Evolutionary conservation across 2,329 filamentous ascomycete genomes (phyloP).

Genomic region (Talaromyces funiculosus): DNA sequence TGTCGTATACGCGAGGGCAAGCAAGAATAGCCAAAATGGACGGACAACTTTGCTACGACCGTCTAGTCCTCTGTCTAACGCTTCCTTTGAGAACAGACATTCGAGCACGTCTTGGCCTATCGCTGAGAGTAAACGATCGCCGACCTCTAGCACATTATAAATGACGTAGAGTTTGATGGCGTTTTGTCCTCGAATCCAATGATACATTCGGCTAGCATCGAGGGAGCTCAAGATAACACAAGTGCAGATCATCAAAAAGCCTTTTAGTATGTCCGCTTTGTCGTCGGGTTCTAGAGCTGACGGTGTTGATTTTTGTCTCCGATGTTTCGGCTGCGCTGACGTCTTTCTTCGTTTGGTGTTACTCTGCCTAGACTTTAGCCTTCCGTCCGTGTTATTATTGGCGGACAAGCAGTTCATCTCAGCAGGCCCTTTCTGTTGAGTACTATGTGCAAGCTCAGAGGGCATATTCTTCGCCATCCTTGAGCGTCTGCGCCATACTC

Average conservation of each 20-base stretch:
- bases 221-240: conserved; percentile 81
- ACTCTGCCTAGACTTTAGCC: conserved; percentile 16
- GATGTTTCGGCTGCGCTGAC: conserved; percentile 49
- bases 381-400: conserved; percentile 22
- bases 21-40: conserved; percentile 83
- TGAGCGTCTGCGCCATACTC: conserved; percentile 62
- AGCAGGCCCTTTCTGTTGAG: not conserved
- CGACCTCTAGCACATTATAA: conserved; percentile 90
- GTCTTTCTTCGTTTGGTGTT: conserved; percentile 24
- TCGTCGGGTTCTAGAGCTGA: conserved; percentile 81
- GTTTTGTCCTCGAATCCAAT: conserved; percentile 91
- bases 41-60: conserved; percentile 86
- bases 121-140: conserved; percentile 82
- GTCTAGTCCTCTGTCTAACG: conserved; percentile 76
- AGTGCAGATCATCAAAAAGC: conserved; percentile 78
- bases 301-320: conserved; percentile 74
- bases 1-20: conserved; percentile 82
- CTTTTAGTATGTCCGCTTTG: conserved; percentile 92
- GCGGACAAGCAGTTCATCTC: not conserved
- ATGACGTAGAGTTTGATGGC: conserved; percentile 99
- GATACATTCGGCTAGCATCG: conserved; percentile 96
- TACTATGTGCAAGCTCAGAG: not conserved
- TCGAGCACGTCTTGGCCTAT: conserved; percentile 94
- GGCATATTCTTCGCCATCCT: not conserved
- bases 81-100: conserved; percentile 89